These are phyloP conservation scores for Diaporthe humulicola DNA, from an alignment of 2,329 filamentous ascomycete genomes.

Conservation along the genomic window DNA sequence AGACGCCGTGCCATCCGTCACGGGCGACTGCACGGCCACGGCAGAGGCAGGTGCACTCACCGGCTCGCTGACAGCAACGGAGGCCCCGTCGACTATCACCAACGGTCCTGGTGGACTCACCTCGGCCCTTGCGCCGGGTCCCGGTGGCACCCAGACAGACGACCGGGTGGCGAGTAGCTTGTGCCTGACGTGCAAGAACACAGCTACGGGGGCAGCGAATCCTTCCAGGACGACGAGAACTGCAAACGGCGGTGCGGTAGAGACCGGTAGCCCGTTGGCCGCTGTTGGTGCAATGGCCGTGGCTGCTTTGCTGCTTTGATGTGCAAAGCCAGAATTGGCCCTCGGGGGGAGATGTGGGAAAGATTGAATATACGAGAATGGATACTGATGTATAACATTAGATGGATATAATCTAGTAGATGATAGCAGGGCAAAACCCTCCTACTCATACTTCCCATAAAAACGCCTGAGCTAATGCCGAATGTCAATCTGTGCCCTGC, in stretches of 20 bases:
- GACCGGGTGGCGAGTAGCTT: constrained; percentile 9
- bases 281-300: constrained; percentile 12
- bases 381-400: not conserved
- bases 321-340: not conserved
- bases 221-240: not conserved
- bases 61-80: not conserved
- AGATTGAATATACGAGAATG: too few relatives aligned
- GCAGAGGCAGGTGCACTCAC: not conserved
- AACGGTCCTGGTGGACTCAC: not conserved
- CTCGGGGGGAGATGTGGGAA: not conserved
- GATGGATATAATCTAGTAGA: not conserved
- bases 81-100: constrained; percentile 24
- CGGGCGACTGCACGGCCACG: constrained; percentile 25
- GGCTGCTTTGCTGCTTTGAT: constrained; percentile 21
- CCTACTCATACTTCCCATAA: not conserved
- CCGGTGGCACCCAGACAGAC: not conserved
- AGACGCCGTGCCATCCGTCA: constrained; percentile 33
- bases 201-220: not conserved
- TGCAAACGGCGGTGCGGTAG: not conserved
- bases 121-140: not conserved
- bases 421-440: not conserved
- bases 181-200: constrained; percentile 25
- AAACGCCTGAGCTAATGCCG: constrained; percentile 20
- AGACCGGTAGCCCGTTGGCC: not conserved
- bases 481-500: not conserved